Percentiles rank a stretch among this genome's conserved stretches.
These are phyloP conservation scores for Fusarium cicatricum DNA, from an alignment of 2,329 filamentous ascomycete genomes.

Conservation along the genomic window DNA sequence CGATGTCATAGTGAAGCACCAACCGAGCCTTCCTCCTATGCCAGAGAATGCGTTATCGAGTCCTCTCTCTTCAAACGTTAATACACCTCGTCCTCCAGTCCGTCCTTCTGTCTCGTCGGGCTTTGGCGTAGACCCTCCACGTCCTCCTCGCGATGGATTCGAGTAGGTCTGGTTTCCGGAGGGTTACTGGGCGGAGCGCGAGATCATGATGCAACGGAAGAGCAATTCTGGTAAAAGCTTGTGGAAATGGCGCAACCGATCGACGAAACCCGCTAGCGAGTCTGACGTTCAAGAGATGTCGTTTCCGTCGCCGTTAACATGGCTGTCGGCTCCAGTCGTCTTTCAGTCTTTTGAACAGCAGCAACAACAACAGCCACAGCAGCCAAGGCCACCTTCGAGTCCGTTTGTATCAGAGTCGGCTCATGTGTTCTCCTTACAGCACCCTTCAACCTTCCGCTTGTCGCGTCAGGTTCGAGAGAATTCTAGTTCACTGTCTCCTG, in stretches of 20 bases:
- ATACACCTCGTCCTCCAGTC: conserved; percentile 5
- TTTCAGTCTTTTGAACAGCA: conserved; percentile 21
- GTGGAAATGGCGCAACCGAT: conserved; percentile 54
- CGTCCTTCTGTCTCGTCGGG: conserved; percentile 7
- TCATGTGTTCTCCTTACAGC: conserved; percentile 58
- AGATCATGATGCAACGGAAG: conserved; percentile 42
- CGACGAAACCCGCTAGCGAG: conserved; percentile 49
- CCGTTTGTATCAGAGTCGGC: conserved; percentile 58
- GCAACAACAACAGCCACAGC: too few relatives aligned
- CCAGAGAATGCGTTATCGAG: conserved; percentile 12
- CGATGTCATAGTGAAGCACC: conserved; percentile 22
- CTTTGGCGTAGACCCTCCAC: conserved; percentile 60
- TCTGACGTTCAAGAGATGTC: conserved; percentile 34
- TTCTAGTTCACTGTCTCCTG: conserved; percentile 8
- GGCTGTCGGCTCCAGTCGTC: conserved; percentile 24
- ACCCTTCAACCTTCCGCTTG: conserved; percentile 27
- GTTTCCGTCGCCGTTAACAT: conserved; percentile 39
- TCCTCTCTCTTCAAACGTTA: background rate
- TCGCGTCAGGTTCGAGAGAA: conserved; percentile 12
- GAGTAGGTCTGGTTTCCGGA: conserved; percentile 72
- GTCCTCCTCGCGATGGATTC: conserved; percentile 60
- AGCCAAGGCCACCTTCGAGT: conserved; percentile 42
- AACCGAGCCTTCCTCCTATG: conserved; percentile 28
- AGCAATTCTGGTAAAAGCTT: conserved; percentile 47
- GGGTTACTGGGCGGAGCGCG: conserved; percentile 70